Evolutionary conservation across 164 flowering plant genomes (phyloP).

Genomic region (Piper betle): DNA sequence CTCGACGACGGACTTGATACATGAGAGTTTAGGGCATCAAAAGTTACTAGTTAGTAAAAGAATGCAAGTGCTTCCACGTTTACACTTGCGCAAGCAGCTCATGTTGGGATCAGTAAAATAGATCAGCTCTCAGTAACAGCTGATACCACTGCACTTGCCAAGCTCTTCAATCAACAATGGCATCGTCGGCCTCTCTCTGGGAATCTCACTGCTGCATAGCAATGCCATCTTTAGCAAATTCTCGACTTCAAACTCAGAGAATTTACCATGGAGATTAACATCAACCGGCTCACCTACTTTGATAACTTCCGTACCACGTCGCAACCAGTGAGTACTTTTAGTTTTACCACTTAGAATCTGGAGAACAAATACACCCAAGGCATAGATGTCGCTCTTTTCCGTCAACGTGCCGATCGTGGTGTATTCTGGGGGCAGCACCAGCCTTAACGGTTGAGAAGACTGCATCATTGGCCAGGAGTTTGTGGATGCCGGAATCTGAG

Average conservation of each 20-base stretch:
- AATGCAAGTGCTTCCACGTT: neutral
- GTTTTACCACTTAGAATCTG: conserved; percentile 69
- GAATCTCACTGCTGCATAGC: conserved; percentile 61
- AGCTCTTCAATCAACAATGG: conserved; percentile 51
- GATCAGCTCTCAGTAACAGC: neutral
- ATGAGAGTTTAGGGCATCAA: neutral
- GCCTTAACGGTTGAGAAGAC: conserved; percentile 79
- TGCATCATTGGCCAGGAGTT: conserved; percentile 73
- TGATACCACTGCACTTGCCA: neutral
- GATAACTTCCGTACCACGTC: conserved; percentile 40
- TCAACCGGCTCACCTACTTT: conserved; percentile 58
- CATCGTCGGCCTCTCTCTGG: conserved; percentile 54
- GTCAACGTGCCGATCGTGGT: conserved; percentile 80
- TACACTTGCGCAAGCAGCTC: neutral
- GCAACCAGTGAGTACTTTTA: conserved; percentile 21
- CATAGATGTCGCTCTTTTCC: conserved; percentile 77
- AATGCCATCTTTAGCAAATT: conserved; percentile 47
- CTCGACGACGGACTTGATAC: conserved; percentile 2
- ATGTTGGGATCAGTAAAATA: neutral
- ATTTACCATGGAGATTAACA: conserved; percentile 48
- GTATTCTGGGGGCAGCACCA: conserved; percentile 98
- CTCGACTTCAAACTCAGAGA: conserved; percentile 50
- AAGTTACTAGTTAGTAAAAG: neutral
- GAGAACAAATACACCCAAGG: conserved; percentile 69
- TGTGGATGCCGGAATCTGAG: conserved; percentile 69